These are phyloP conservation scores for Skeletonema tropicum DNA, from an alignment of 108 stramenopile genomes.

Conservation along the genomic window DNA sequence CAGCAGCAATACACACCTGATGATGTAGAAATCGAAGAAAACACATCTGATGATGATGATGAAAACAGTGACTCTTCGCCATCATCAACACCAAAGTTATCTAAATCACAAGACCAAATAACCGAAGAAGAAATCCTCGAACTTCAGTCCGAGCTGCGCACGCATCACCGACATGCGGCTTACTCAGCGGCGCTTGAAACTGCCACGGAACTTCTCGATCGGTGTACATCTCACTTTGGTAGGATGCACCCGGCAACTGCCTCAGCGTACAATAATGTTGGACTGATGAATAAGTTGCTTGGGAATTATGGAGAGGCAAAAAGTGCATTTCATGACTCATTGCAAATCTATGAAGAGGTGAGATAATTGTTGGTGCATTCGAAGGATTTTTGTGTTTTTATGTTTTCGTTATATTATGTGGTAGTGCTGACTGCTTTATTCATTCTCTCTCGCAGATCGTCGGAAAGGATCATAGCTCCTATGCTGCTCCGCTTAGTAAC, in stretches of 20 bases:
- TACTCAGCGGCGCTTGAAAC: conserved; percentile 60
- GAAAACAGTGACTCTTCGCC: neutral
- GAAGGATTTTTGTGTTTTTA: too few species aligned
- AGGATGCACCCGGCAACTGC: conserved; percentile 84
- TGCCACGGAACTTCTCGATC: conserved; percentile 47
- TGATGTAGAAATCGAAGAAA: neutral
- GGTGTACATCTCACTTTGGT: conserved; percentile 65
- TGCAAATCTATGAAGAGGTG: conserved; percentile 66
- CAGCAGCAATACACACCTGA: neutral
- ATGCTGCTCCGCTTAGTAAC: conserved; percentile 83
- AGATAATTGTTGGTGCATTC: too few species aligned
- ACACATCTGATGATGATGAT: neutral
- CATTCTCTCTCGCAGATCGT: conserved; percentile 23
- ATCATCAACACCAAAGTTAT: neutral
- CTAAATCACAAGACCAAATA: conserved; percentile 55
- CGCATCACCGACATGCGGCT: conserved; percentile 65
- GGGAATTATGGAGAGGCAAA: conserved; percentile 70
- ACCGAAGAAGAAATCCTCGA: conserved; percentile 66
- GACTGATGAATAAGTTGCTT: conserved; percentile 76
- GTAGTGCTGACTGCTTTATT: too few species aligned
- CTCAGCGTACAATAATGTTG: conserved; percentile 80
- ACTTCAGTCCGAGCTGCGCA: conserved; percentile 60
- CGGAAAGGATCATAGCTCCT: conserved; percentile 82
- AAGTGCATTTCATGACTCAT: conserved; percentile 59
- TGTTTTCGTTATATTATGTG: too few species aligned